phyloP scores from a whole-genome alignment of 306 rosid genomes.

The Quercus berberidifolia region DNA sequence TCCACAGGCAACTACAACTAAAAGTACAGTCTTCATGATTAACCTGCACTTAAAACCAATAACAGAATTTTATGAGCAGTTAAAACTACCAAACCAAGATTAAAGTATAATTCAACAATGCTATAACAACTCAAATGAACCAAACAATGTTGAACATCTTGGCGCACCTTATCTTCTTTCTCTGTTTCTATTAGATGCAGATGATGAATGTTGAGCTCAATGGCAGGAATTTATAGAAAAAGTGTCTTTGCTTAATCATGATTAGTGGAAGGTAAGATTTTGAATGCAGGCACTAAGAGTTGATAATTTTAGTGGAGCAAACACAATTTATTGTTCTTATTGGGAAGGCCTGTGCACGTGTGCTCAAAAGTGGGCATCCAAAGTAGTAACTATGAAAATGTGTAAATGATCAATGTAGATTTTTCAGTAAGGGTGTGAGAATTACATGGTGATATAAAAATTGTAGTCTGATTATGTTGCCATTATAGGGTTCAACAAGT shows the following conservation, averaged over 20 bases:
- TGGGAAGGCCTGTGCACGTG: background rate
- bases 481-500: constrained; percentile 5
- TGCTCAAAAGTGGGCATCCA: background rate
- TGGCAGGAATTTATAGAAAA: background rate
- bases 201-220: background rate
- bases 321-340: too few relatives aligned
- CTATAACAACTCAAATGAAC: background rate
- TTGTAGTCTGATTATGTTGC: constrained; percentile 1
- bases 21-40: constrained; percentile 11
- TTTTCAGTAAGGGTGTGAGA: too few relatives aligned
- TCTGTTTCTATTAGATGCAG: background rate
- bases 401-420: too few relatives aligned
- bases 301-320: too few relatives aligned
- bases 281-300: background rate
- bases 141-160: background rate
- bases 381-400: background rate
- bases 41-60: constrained; percentile 9
- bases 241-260: background rate
- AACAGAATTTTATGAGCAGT: background rate
- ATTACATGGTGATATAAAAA: too few relatives aligned
- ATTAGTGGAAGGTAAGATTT: background rate
- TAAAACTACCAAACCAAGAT: background rate
- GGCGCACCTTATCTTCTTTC: background rate
- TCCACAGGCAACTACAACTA: background rate
- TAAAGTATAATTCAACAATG: background rate